Conservation (phyloP, 129 eudicot genomes). For the Artemisia argyi region DNA sequence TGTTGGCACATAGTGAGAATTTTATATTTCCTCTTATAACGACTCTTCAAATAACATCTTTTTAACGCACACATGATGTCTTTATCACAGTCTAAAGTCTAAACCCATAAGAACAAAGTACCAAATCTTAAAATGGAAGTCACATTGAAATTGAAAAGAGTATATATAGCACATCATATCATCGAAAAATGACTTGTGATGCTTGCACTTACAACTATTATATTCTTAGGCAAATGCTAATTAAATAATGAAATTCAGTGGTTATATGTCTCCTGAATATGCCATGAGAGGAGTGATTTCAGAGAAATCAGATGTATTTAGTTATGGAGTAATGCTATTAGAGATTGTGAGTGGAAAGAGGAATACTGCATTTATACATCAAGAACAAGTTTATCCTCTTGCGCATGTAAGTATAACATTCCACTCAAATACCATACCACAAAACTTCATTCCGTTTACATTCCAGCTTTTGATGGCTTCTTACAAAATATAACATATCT, state of each 20-base stretch:
- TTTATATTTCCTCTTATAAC: background rate
- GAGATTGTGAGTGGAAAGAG: background rate
- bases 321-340: constrained; percentile 2
- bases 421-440: background rate
- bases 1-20: constrained; percentile 37
- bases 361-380: background rate
- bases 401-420: background rate
- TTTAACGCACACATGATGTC: background rate
- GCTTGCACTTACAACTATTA: background rate
- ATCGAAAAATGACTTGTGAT: no score
- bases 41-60: no score
- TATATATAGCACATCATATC: no score
- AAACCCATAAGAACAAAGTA: background rate
- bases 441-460: background rate
- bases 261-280: background rate
- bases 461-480: background rate
- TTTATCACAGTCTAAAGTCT: no score
- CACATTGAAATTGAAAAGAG: no score
- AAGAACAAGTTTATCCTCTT: constrained; percentile 5
- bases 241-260: background rate
- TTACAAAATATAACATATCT: background rate
- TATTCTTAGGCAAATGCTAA: background rate
- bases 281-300: background rate
- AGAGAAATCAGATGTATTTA: background rate
- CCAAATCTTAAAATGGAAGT: no score